These are phyloP conservation scores for Spinellus fusiger DNA, from an alignment of 192 early-diverging fungal species.

Conservation along the genomic window DNA sequence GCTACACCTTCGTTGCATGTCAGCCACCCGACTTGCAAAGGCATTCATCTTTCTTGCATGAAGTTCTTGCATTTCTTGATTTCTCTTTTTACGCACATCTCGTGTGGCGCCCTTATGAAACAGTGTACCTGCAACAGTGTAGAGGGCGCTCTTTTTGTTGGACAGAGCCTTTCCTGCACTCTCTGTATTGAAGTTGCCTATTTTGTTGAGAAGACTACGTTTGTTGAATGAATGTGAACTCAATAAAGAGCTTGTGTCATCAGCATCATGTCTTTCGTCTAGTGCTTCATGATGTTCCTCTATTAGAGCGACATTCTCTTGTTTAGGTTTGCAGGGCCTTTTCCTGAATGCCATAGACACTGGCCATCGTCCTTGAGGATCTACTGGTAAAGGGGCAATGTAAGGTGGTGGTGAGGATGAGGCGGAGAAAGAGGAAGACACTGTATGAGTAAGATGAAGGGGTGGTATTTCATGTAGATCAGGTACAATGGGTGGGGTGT, in stretches of 20 bases:
- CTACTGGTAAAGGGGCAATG: too few relatives aligned
- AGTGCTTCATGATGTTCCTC: not conserved
- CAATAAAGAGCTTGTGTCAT: too few relatives aligned
- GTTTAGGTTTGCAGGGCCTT: too few relatives aligned
- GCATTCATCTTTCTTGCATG: not conserved
- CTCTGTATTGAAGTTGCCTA: not conserved
- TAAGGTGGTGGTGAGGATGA: too few relatives aligned
- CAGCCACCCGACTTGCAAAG: not conserved
- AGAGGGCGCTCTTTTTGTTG: not conserved
- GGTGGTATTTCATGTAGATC: too few relatives aligned
- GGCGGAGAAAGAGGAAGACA: too few relatives aligned
- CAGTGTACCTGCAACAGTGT: not conserved
- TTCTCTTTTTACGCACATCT: not conserved
- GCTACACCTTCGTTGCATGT: not conserved
- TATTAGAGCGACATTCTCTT: too few relatives aligned
- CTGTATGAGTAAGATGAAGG: too few relatives aligned
- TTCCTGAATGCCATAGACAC: too few relatives aligned
- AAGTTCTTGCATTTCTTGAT: not conserved
- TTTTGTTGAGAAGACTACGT: not conserved
- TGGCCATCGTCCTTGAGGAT: too few relatives aligned
- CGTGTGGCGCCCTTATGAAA: not conserved
- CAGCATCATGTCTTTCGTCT: not conserved
- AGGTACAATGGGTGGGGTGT: too few relatives aligned
- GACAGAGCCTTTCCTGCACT: not conserved
- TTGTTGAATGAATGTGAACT: not conserved